Percentiles rank a stretch among this genome's conserved stretches.
Conservation (phyloP, 2,329 filamentous ascomycete genomes). For the Fusarium sterilihyphosum region DNA sequence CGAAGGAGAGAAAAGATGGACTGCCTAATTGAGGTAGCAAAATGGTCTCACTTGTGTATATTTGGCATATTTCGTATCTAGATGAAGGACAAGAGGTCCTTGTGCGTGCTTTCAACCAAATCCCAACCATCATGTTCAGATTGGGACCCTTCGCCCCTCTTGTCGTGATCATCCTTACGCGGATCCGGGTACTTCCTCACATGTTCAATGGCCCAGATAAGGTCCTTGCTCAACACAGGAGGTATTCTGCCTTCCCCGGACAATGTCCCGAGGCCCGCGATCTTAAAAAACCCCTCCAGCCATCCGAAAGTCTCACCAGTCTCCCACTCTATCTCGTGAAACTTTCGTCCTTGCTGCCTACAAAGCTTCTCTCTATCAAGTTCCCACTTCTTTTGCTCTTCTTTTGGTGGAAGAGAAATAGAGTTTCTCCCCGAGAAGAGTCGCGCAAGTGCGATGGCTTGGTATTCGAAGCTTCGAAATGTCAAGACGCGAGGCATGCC, state of each 20-base stretch:
- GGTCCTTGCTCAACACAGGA: slow-evolving; percentile 54
- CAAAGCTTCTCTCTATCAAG: slow-evolving; percentile 46
- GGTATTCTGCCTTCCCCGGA: slow-evolving; percentile 58
- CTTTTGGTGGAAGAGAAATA: slow-evolving; percentile 49
- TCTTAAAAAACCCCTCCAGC: slow-evolving; percentile 56
- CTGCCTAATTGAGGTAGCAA: background rate
- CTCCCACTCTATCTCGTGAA: slow-evolving; percentile 65
- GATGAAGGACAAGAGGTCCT: slow-evolving; percentile 3
- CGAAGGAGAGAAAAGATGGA: background rate
- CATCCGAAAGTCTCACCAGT: slow-evolving; percentile 60
- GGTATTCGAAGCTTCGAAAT: slow-evolving; percentile 66
- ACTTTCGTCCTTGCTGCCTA: slow-evolving; percentile 50
- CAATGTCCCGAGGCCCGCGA: slow-evolving; percentile 61
- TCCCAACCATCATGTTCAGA: slow-evolving; percentile 13
- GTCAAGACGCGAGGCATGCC: slow-evolving; percentile 62
- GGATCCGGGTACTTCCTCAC: slow-evolving; percentile 59
- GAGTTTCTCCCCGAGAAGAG: slow-evolving; percentile 56
- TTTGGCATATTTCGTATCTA: background rate
- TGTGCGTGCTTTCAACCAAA: slow-evolving; percentile 4
- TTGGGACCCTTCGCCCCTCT: background rate
- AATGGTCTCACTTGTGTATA: background rate
- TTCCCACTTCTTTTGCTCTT: slow-evolving; percentile 60
- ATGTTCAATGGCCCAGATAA: slow-evolving; percentile 60
- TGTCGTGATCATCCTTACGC: slow-evolving; percentile 16
- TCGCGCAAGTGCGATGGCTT: slow-evolving; percentile 62